phyloP scores from a whole-genome alignment of 495 filamentous ascomycete species.

The Neurospora sp. region DNA sequence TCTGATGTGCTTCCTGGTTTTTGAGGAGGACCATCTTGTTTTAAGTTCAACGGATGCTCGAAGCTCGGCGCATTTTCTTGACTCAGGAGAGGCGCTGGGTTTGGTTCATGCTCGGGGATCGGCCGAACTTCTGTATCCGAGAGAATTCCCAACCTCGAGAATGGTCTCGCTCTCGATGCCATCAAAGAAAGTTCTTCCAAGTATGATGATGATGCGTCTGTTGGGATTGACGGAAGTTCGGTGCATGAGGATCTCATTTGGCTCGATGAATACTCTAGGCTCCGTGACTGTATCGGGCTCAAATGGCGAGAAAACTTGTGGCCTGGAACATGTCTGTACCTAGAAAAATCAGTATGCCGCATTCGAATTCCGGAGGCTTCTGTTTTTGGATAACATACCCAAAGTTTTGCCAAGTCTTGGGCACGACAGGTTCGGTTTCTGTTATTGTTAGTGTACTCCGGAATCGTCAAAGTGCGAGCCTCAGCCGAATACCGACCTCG shows the following conservation, averaged over 20 bases:
- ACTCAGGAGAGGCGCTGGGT: background rate
- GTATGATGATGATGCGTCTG: background rate
- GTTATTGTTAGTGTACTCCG: background rate
- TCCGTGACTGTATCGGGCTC: background rate
- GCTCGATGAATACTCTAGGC: background rate
- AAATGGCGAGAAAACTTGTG: background rate
- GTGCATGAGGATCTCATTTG: background rate
- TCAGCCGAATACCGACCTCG: background rate
- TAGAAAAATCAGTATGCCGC: background rate
- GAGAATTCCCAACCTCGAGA: background rate
- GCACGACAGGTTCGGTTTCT: background rate
- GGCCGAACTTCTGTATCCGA: background rate
- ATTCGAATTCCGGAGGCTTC: background rate
- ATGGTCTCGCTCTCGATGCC: background rate
- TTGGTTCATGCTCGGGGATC: background rate
- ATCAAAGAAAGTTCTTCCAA: background rate
- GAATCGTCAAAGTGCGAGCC: background rate
- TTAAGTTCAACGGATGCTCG: background rate
- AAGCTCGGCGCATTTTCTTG: background rate
- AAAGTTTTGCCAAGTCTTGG: background rate
- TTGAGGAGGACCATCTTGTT: background rate
- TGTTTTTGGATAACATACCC: background rate
- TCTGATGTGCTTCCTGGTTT: background rate
- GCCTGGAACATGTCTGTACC: background rate
- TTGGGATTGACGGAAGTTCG: background rate